Evolutionary conservation across 495 filamentous ascomycete genomes (phyloP).

Genomic region (Aspergillus ostianus): DNA sequence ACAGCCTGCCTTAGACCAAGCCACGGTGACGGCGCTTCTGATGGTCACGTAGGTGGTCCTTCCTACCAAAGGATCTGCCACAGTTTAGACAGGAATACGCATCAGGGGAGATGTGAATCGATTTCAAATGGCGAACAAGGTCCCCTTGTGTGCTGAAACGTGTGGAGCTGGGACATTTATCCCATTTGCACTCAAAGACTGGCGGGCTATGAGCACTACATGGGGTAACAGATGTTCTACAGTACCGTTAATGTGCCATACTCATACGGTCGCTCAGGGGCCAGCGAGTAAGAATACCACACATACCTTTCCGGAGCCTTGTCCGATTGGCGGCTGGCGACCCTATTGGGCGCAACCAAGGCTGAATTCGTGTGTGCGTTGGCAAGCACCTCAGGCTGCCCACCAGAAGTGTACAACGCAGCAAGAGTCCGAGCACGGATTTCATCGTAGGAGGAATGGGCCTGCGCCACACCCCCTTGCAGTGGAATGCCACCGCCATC

Average conservation of each 20-base stretch:
- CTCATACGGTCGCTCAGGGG: neutral
- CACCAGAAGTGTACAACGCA: neutral
- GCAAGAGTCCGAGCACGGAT: neutral
- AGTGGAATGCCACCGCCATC: no score
- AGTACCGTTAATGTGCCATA: neutral
- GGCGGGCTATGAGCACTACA: neutral
- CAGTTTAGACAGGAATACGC: slow-evolving; percentile 10
- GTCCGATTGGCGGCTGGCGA: neutral
- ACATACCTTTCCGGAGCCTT: slow-evolving; percentile 1
- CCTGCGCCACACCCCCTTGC: no score
- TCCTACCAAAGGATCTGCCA: slow-evolving; percentile 4
- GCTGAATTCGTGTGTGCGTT: neutral
- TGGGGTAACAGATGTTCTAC: neutral
- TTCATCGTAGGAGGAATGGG: neutral
- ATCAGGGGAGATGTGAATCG: slow-evolving; percentile 9
- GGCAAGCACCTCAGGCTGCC: neutral
- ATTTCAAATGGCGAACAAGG: slow-evolving; percentile 9
- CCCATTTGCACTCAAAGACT: slow-evolving; percentile 6
- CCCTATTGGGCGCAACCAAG: neutral
- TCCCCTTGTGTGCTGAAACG: neutral
- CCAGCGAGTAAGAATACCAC: no score
- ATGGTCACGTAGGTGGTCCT: slow-evolving; percentile 7
- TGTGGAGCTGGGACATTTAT: slow-evolving; percentile 1
- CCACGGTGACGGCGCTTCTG: slow-evolving; percentile 2
- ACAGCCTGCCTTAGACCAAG: neutral